These are phyloP conservation scores for Gorgonomyces haynaldii DNA, from an alignment of 192 early-diverging fungal genomes.

Conservation along the genomic window DNA sequence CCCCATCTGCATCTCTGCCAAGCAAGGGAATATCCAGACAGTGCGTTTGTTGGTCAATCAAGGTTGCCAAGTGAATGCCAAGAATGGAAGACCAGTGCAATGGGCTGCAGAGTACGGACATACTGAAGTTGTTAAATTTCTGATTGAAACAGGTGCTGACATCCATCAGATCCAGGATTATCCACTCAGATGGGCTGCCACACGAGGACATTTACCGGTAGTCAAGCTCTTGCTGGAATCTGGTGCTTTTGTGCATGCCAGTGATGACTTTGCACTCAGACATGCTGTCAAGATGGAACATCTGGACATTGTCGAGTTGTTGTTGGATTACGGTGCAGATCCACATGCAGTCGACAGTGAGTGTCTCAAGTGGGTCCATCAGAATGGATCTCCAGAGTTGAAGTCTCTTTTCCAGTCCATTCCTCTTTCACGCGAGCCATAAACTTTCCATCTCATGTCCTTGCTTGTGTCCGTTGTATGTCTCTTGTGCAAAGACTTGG, in stretches of 20 bases:
- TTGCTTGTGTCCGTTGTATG: too few relatives aligned
- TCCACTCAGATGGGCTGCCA: neutral
- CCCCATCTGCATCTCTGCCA: neutral
- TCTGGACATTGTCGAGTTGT: neutral
- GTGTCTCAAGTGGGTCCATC: neutral
- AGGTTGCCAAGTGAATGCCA: constrained; percentile 3
- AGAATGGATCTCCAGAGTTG: too few relatives aligned
- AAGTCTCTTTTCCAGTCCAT: too few relatives aligned
- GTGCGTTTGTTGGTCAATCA: constrained; percentile 1
- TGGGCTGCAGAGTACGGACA: constrained; percentile 8
- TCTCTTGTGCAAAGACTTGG: too few relatives aligned
- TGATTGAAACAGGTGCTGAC: constrained; percentile 3
- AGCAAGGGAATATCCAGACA: neutral
- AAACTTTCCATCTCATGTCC: too few relatives aligned
- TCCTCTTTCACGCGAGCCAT: too few relatives aligned
- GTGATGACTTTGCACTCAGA: constrained; percentile 2
- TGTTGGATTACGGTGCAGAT: constrained; percentile 4
- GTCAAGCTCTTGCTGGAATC: neutral
- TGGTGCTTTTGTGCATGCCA: constrained; percentile 5
- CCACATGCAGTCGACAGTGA: neutral
- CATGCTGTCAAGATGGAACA: constrained; percentile 5
- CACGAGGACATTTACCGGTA: neutral
- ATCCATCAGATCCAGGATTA: constrained; percentile 2
- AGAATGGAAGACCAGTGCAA: neutral
- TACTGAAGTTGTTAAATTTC: constrained; percentile 4